Conservation (phyloP, 1,139 yeast species). For the Suhomyces kunorum region DNA sequence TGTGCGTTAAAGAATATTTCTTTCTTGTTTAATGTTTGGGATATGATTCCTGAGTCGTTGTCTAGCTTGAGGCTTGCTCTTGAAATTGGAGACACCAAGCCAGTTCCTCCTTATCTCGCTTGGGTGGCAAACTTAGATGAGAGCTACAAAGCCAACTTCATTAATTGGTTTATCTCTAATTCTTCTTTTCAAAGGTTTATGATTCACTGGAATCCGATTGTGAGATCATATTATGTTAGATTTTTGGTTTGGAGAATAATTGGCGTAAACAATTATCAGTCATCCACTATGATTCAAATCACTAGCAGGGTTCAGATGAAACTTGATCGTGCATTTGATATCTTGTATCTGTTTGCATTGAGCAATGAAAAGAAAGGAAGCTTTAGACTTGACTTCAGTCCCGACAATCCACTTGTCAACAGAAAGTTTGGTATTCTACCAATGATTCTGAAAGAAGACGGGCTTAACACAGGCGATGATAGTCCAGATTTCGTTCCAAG, state of each 20-base stretch:
- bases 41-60: conserved; percentile 53
- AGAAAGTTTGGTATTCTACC: conserved; percentile 50
- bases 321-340: conserved; percentile 26
- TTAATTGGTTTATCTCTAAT: conserved; percentile 55
- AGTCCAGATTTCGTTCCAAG: conserved; percentile 17
- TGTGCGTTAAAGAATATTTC: conserved; percentile 64
- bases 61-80: conserved; percentile 11
- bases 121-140: conserved; percentile 43
- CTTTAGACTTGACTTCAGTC: conserved; percentile 30
- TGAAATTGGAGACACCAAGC: conserved; percentile 3
- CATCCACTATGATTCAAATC: conserved; percentile 34
- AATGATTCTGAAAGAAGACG: conserved; percentile 31
- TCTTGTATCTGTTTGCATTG: conserved; percentile 21
- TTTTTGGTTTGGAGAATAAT: conserved; percentile 68
- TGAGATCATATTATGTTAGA: conserved; percentile 67
- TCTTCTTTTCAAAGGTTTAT: conserved; percentile 56
- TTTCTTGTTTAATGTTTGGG: conserved; percentile 74
- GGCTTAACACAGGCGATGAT: conserved; percentile 19
- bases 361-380: conserved; percentile 10
- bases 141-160: conserved; percentile 48
- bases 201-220: conserved; percentile 79
- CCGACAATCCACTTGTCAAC: conserved; percentile 55
- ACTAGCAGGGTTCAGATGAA: conserved; percentile 34
- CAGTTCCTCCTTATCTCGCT: conserved; percentile 11
- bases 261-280: conserved; percentile 48